phyloP scores from a whole-genome alignment of 2,329 filamentous ascomycete genomes.

The Sporothrix schenckii region DNA sequence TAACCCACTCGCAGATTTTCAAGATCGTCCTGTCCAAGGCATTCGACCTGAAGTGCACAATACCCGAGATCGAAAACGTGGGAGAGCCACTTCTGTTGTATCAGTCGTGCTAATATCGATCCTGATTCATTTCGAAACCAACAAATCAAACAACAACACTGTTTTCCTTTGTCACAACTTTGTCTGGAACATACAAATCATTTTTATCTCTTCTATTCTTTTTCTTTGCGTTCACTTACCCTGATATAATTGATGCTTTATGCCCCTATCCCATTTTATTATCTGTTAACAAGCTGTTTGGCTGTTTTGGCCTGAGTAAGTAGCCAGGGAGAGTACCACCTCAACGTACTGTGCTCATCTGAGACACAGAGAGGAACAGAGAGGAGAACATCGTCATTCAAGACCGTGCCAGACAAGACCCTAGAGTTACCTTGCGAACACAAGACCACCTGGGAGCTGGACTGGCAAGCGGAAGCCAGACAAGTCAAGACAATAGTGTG shows the following conservation, averaged over 20 bases:
- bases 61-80: constrained; percentile 97
- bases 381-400: too few species aligned
- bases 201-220: neutral
- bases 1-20: constrained; percentile 72
- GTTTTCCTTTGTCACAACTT: constrained; percentile 24
- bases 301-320: neutral
- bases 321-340: neutral
- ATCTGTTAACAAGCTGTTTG: neutral
- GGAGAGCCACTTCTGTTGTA: constrained; percentile 95
- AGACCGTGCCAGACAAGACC: too few species aligned
- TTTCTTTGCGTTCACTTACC: constrained; percentile 10
- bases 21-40: constrained; percentile 99
- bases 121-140: neutral
- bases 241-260: constrained; percentile 29
- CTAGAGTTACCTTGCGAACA: too few species aligned
- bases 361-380: neutral
- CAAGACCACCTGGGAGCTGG: neutral
- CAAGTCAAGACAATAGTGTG: neutral
- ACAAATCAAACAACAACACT: neutral
- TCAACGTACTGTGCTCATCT: neutral
- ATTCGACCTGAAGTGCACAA: constrained; percentile 98
- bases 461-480: neutral
- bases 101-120: constrained; percentile 57
- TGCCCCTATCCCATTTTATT: constrained; percentile 16
- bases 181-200: constrained; percentile 23